phyloP scores from a whole-genome alignment of 73 alveolate genomes.

The Tetrahymena thermophila region DNA sequence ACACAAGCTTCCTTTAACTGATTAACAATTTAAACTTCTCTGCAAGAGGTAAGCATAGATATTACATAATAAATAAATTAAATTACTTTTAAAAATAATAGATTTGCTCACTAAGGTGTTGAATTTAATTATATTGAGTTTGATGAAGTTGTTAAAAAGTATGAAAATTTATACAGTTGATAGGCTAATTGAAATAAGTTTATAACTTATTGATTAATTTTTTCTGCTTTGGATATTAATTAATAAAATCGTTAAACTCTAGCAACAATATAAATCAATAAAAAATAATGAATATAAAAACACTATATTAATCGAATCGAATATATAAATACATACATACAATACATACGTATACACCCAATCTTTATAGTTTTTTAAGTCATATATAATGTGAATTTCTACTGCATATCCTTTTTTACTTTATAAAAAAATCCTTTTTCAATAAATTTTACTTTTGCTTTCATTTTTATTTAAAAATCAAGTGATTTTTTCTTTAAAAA shows the following conservation, averaged over 20 bases:
- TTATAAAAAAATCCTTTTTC: too few relatives aligned
- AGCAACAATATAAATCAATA: neutral
- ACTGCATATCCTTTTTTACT: neutral
- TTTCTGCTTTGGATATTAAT: neutral
- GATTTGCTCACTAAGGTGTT: slow-evolving; percentile 65
- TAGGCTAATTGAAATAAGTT: neutral
- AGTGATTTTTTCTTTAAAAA: too few relatives aligned
- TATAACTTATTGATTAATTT: neutral
- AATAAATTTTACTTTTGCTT: too few relatives aligned
- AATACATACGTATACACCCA: neutral
- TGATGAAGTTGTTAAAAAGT: slow-evolving; percentile 39
- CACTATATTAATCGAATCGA: neutral
- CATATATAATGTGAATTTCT: neutral
- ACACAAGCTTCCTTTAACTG: slow-evolving; percentile 61
- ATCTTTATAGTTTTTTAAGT: neutral
- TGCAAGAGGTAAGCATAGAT: slow-evolving; percentile 54
- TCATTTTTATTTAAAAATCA: too few relatives aligned
- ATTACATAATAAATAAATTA: neutral
- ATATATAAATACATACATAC: neutral
- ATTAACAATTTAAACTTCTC: slow-evolving; percentile 59
- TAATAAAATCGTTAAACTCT: neutral
- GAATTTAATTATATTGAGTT: slow-evolving; percentile 89
- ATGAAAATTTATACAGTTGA: slow-evolving; percentile 17
- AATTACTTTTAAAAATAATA: neutral
- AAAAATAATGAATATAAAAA: neutral